Base-by-base conservation (phyloP, 2,329 filamentous ascomycete genomes). In the Macrophomina pseudophaseolina region DNA sequence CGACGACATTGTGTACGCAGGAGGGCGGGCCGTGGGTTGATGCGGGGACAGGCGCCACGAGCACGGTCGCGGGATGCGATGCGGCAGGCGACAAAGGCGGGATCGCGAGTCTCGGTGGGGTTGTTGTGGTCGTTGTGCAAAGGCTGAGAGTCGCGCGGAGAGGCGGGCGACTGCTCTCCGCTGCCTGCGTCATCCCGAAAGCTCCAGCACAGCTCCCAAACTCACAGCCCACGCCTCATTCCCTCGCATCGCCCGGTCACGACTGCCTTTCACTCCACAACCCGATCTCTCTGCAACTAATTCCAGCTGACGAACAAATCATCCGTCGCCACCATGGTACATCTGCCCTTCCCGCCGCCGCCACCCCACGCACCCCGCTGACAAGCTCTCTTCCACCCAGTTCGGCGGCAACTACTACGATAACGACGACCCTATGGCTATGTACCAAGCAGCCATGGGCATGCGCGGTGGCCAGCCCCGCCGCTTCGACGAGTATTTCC, bases 401-500 rank as follows among this genome's bases (percentile, higher is more conserved):
- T 80, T 79, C 73, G 77, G 81, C 70, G 73, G 79, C 68, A 79
- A 78, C 67, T 86, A 81, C 75, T 86, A 83, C 79, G 80, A 81
- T 69, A 78, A 84, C 66, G 83, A 86, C 72, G 85, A 84, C 66
- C 80, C 80, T 53, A 82, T 85, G 78, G 77, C 82, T 67, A 83
- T 87, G 74, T 84, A 87, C 68, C 82, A 85, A 68, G 78, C 81
- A 14, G 81, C 82, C 67, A 84, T 87, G 79, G 76, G 86, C 68
- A 82, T 82, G 42, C 82, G 81, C 69, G 81, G 79, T 60, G 79
- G 81, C 35, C 77, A 78, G 74, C 84, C 80, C 72, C 91, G 93
- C 73, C 92, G 94, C 68, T 99, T 99, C 82, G 94, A 99, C 80
- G 95, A 99, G 80, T 98, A 97, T 83, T 98, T 97, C 81, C 90